Conservation (phyloP, 2,329 filamentous ascomycete species). For the Calonectria honghensis region DNA sequence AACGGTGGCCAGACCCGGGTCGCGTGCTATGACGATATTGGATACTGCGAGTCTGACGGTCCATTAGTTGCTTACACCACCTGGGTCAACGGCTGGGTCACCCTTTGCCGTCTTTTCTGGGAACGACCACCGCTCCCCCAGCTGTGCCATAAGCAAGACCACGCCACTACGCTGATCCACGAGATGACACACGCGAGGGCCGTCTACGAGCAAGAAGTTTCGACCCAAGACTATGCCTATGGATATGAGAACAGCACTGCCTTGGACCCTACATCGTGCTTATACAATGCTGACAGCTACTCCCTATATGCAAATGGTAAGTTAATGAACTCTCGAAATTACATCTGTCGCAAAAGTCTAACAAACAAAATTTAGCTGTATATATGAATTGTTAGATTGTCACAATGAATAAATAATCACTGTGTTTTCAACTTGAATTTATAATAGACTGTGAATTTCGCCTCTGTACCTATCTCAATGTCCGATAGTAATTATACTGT, state of each 20-base stretch:
- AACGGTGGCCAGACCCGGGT: conserved; percentile 38
- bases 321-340: not conserved
- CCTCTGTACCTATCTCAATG: too few relatives aligned
- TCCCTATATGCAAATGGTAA: conserved; percentile 47
- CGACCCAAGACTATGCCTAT: conserved; percentile 47
- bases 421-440: too few relatives aligned
- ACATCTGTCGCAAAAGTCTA: not conserved
- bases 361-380: too few relatives aligned
- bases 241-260: conserved; percentile 49
- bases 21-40: conserved; percentile 26
- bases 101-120: conserved; percentile 46
- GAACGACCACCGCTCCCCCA: conserved; percentile 33
- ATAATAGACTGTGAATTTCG: too few relatives aligned
- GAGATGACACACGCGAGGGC: conserved; percentile 49
- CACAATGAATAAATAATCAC: too few relatives aligned
- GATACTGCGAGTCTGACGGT: conserved; percentile 40
- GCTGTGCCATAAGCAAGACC: conserved; percentile 47
- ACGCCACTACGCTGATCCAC: conserved; percentile 45
- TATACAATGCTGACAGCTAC: conserved; percentile 48
- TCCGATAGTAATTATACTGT: too few relatives aligned
- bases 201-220: conserved; percentile 42
- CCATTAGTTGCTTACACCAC: conserved; percentile 47
- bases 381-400: too few relatives aligned
- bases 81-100: conserved; percentile 48
- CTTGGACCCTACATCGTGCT: conserved; percentile 32